Evolutionary conservation across 202 grass and related monocot species (phyloP).

Genomic region (Zizania palustris): DNA sequence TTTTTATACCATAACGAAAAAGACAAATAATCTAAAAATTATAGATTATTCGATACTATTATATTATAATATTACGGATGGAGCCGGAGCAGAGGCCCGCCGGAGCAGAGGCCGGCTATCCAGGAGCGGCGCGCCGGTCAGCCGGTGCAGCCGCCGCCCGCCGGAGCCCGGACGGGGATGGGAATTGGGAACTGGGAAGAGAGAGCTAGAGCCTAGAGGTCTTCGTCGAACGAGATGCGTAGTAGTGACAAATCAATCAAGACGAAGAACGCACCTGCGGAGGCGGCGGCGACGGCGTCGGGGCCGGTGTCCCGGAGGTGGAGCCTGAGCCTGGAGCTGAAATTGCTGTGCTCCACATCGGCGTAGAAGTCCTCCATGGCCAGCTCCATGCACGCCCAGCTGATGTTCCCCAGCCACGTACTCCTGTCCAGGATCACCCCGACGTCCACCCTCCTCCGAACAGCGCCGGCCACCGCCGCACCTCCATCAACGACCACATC

Average conservation of each 20-base stretch:
- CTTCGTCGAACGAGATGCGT: too few relatives aligned
- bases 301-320: slow-evolving; percentile 49
- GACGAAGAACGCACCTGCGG: slow-evolving; percentile 40
- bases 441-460: slow-evolving; percentile 44
- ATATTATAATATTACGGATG: too few relatives aligned
- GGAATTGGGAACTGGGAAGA: not conserved
- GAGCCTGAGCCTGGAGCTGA: slow-evolving; percentile 45
- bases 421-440: slow-evolving; percentile 67
- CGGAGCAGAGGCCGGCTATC: not conserved
- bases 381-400: slow-evolving; percentile 67
- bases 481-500: not conserved
- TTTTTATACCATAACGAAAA: too few relatives aligned
- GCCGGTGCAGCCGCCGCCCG: not conserved
- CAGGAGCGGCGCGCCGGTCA: not conserved
- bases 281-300: slow-evolving; percentile 45
- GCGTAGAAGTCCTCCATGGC: slow-evolving; percentile 74
- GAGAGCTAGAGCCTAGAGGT: too few relatives aligned
- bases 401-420: slow-evolving; percentile 58
- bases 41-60: too few relatives aligned
- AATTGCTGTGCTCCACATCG: not conserved
- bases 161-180: not conserved
- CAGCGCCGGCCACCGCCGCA: not conserved
- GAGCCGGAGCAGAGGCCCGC: too few relatives aligned
- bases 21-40: too few relatives aligned
- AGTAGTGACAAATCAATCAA: too few relatives aligned